A percentile compares a stretch with the other conserved stretches of the same genome.
Conservation (phyloP, 1,284 basidiomycete species). For the Phaffia rhodozyma region DNA sequence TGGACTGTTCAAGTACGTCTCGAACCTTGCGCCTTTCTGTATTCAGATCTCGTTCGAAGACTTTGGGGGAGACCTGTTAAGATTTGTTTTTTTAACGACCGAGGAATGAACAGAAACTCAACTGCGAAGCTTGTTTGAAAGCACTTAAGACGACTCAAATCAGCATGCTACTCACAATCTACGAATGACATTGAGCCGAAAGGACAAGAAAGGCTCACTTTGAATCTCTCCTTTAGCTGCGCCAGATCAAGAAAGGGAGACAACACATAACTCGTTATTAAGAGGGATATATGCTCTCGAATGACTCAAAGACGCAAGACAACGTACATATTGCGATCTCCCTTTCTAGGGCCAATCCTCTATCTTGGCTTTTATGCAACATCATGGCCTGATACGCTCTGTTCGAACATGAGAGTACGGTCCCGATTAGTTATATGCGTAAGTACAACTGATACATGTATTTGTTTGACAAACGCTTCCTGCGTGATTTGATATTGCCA, state of each 20-base stretch:
- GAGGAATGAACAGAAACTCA: no score
- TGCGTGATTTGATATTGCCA: slow-evolving; percentile 79
- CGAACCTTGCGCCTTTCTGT: slow-evolving; percentile 56
- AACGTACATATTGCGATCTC: slow-evolving; percentile 24
- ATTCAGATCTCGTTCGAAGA: slow-evolving; percentile 62
- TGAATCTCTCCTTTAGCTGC: no score
- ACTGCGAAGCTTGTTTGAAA: no score
- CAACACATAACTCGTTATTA: no score
- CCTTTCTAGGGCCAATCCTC: slow-evolving; percentile 56
- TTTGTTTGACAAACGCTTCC: slow-evolving; percentile 46
- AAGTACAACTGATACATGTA: background rate
- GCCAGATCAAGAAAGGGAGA: no score
- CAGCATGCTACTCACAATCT: no score
- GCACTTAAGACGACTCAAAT: no score
- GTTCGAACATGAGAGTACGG: background rate
- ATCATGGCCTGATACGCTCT: slow-evolving; percentile 11
- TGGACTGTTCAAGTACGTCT: slow-evolving; percentile 56
- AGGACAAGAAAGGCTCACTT: no score
- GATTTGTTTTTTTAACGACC: background rate
- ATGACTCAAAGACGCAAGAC: background rate
- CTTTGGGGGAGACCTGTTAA: slow-evolving; percentile 34
- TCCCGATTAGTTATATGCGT: background rate
- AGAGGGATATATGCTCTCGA: background rate
- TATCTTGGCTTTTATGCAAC: slow-evolving; percentile 61
- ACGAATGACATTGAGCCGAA: no score